These are phyloP conservation scores for Cyberlindnera xishuangbannaensis DNA, from an alignment of 805 yeast genomes.

Conservation along the genomic window DNA sequence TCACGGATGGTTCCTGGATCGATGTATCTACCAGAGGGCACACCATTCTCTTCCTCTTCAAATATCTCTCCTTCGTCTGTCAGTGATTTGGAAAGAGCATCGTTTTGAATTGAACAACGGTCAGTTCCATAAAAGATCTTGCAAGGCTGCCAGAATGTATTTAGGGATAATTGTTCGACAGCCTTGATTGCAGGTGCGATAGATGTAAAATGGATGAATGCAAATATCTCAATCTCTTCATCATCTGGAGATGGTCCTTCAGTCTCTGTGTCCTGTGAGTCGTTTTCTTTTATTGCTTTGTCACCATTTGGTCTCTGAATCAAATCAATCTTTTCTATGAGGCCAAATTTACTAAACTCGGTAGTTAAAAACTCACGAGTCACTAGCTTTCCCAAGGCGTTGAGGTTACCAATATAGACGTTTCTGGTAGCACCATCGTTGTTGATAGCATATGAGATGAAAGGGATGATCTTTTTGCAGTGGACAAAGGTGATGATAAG, in stretches of 20 bases:
- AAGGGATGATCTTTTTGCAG: conserved; percentile 24
- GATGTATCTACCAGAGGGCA: conserved; percentile 39
- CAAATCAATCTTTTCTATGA: conserved; percentile 57
- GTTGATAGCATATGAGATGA: conserved; percentile 41
- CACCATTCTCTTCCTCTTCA: conserved; percentile 9
- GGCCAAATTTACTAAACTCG: conserved; percentile 53
- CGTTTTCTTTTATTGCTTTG: conserved; percentile 25
- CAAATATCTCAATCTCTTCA: conserved; percentile 46
- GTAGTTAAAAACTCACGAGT: conserved; percentile 36
- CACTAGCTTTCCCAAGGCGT: conserved; percentile 36
- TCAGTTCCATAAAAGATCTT: conserved; percentile 91
- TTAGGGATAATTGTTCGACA: conserved; percentile 68
- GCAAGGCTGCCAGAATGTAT: conserved; percentile 61
- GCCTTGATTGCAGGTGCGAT: conserved; percentile 81
- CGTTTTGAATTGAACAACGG: conserved; percentile 55
- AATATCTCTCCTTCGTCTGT: conserved; percentile 13
- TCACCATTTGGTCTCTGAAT: conserved; percentile 22
- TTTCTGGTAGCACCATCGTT: conserved; percentile 91
- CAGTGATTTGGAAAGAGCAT: conserved; percentile 9
- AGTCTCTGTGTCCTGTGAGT: too few species aligned
- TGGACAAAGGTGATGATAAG: conserved; percentile 31
- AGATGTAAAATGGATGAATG: conserved; percentile 83
- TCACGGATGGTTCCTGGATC: conserved; percentile 35
- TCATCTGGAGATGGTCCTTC: too few species aligned
- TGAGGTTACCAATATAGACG: conserved; percentile 77